phyloP scores from a whole-genome alignment of 2,329 filamentous ascomycete genomes.

The Fusarium beomiforme region DNA sequence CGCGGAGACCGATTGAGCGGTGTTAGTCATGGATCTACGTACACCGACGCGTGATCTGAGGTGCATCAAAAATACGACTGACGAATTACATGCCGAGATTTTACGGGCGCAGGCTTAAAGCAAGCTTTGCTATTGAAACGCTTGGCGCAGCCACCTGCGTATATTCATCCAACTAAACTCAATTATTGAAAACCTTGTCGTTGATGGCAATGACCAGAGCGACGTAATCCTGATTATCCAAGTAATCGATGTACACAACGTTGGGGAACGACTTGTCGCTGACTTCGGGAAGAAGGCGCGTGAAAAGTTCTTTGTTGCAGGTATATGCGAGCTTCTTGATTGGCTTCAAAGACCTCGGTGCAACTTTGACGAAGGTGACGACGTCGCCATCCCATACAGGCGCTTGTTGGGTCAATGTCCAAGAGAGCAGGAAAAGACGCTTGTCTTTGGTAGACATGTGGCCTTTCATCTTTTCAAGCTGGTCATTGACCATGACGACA shows the following conservation, averaged over 20 bases:
- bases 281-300: neutral
- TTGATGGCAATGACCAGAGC: conserved; percentile 12
- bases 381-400: conserved; percentile 3
- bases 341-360: neutral
- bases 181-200: conserved; percentile 16
- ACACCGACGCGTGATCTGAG: conserved; percentile 24
- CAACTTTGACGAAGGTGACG: neutral
- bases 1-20: conserved; percentile 19
- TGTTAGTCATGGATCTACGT: conserved; percentile 24
- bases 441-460: conserved; percentile 16
- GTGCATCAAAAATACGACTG: neutral
- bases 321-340: neutral
- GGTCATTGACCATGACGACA: neutral
- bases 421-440: conserved; percentile 1
- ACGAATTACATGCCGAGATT: neutral
- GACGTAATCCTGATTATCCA: conserved; percentile 6
- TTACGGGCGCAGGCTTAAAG: neutral
- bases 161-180: neutral
- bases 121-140: neutral
- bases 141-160: neutral
- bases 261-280: conserved; percentile 4
- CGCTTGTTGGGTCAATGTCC: conserved; percentile 3
- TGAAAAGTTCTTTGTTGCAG: conserved; percentile 14
- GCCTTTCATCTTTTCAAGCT: conserved; percentile 9
- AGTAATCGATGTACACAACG: conserved; percentile 16